Conservation (phyloP, 2,329 filamentous ascomycete species). For the Laburnicola sp. region DNA sequence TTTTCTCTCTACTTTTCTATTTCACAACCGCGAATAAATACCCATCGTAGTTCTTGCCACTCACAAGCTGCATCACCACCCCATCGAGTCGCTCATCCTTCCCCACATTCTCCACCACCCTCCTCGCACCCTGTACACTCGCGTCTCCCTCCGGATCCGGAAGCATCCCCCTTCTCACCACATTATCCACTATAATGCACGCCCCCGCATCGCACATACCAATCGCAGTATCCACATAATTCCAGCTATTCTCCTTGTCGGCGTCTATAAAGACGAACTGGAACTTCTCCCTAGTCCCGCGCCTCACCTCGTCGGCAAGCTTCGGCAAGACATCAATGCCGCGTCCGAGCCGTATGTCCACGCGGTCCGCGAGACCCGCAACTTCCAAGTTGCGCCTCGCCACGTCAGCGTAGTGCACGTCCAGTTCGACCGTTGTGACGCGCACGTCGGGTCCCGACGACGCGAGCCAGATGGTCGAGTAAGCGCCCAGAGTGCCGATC, state of each 20-base stretch:
- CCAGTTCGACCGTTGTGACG: conserved; percentile 58
- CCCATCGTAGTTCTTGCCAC: conserved; percentile 54
- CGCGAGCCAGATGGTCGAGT: conserved; percentile 59
- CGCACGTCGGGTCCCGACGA: conserved; percentile 39
- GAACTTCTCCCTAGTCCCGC: conserved; percentile 47
- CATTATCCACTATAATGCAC: conserved; percentile 56
- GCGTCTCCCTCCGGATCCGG: conserved; percentile 33
- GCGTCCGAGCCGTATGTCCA: conserved; percentile 52
- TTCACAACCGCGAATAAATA: conserved; percentile 49
- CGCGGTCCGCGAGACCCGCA: conserved; percentile 47
- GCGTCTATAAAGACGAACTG: conserved; percentile 60
- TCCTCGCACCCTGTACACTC: conserved; percentile 39
- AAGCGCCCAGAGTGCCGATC: conserved; percentile 60
- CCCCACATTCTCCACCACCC: conserved; percentile 50
- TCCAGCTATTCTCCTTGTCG: conserved; percentile 55
- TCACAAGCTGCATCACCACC: conserved; percentile 52
- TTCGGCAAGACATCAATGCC: conserved; percentile 50
- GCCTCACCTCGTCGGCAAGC: conserved; percentile 47
- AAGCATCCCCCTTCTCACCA: conserved; percentile 49
- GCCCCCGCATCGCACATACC: conserved; percentile 48
- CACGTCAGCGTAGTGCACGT: conserved; percentile 51
- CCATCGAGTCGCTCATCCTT: conserved; percentile 49
- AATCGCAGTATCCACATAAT: conserved; percentile 54
- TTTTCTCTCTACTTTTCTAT: conserved; percentile 7
- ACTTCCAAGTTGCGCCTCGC: conserved; percentile 51